phyloP scores from a whole-genome alignment of 805 yeast species.

The Candida takata region DNA sequence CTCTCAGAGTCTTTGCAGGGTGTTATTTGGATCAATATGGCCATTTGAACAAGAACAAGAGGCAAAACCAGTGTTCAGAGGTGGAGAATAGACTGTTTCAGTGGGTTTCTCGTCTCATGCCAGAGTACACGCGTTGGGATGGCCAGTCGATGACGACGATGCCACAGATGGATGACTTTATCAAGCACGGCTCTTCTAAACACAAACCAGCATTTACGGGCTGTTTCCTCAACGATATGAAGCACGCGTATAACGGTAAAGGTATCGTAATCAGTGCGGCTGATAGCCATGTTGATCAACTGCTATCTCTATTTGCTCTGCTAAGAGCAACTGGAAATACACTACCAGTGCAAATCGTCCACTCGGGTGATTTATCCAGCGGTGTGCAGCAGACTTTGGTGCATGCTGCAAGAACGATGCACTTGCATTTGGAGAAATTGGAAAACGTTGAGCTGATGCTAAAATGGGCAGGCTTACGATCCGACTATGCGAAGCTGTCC shows the following conservation, averaged over 20 bases:
- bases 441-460: constrained; percentile 8
- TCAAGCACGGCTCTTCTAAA: constrained; percentile 10
- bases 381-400: constrained; percentile 27
- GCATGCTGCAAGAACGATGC: constrained; percentile 25
- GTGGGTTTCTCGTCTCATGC: constrained; percentile 27
- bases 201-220: constrained; percentile 18
- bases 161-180: constrained; percentile 15
- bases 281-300: constrained; percentile 24
- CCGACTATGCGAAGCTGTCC: background rate
- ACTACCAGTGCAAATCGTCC: constrained; percentile 37
- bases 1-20: constrained; percentile 23
- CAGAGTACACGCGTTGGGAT: constrained; percentile 31
- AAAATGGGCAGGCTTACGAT: constrained; percentile 1
- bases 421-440: constrained; percentile 7
- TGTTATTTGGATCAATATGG: constrained; percentile 22
- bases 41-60: constrained; percentile 1
- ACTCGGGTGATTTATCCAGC: constrained; percentile 28
- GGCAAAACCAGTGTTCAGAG: constrained; percentile 20
- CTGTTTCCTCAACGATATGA: constrained; percentile 25
- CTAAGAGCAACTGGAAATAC: constrained; percentile 29
- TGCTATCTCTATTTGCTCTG: constrained; percentile 33
- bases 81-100: constrained; percentile 31
- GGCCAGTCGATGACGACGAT: constrained; percentile 20
- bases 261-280: constrained; percentile 28
- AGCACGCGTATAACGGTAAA: constrained; percentile 26